Base-by-base conservation (phyloP, 495 filamentous ascomycete species). In the Sabuloglossum arenarium region DNA sequence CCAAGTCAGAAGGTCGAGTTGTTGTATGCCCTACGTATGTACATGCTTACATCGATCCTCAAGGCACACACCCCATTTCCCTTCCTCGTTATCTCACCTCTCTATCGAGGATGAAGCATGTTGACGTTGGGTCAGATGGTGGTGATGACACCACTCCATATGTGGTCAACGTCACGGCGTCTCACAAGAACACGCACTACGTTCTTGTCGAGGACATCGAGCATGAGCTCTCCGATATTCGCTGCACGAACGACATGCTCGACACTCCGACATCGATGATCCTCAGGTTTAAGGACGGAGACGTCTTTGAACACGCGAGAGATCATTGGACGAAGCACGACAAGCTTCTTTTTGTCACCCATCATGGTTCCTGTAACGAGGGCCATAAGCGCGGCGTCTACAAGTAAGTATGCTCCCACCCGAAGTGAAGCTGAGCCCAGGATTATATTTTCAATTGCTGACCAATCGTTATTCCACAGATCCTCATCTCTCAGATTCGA, bases 321-420 rank as follows among this genome's bases (percentile, higher is more conserved):
- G 53, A 43, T 11, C 29, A 11, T 19, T 54, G 53, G 53, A 24
- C 25, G 9, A 30, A 12, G 10, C 53, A 54, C 11, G 25, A 32
- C 23, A 30, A 6, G 9, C 53, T 54, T 16, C 30, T 25, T 8
- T 19, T 54, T 24, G 37, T 54, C 53, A 54, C 53, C 19, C 53
- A 54, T 19, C 53, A 54, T 37, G 12, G 14, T 12, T 54, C 53
- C 27, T 54, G 53, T 37, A 54, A 54, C 25, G 25, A 54, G 4
- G 53, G 19, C 14, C 37, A 32, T 24, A 24, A 54, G n/a, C 53
- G 53, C 12, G 53, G 29, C 53, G 53, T 54, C 24, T 54, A 54
- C 28, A 37, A n/a, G 53, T 54, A 37, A 0, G 53, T 37, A 23
- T 37, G 27, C 25, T 19, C 39, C 39, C 39, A 43, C 19, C 39